Conservation (phyloP, 495 filamentous ascomycete species). For the Annulohypoxylon moriforme region DNA sequence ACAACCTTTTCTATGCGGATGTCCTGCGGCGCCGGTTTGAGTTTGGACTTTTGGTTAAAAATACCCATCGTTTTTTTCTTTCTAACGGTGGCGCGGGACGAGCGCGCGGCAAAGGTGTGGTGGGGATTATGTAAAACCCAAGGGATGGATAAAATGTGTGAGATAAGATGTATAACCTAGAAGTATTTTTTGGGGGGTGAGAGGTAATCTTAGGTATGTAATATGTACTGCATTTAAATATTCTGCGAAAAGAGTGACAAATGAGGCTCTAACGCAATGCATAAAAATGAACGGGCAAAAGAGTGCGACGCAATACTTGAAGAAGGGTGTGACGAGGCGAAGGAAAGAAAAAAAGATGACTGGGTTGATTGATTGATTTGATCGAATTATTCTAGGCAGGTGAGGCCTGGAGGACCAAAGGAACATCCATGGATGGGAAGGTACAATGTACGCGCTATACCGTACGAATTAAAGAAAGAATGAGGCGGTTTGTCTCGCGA, state of each 20-base stretch:
- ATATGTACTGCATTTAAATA: background rate
- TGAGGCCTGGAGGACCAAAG: conserved; percentile 10
- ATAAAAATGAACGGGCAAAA: conserved; percentile 35
- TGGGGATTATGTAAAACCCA: conserved; percentile 14
- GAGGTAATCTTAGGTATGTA: background rate
- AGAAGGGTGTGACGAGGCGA: conserved; percentile 25
- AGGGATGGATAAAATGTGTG: background rate
- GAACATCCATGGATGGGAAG: background rate
- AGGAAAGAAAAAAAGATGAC: conserved; percentile 14
- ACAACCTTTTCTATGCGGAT: conserved; percentile 53
- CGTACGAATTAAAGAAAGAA: conserved; percentile 17
- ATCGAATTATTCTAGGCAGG: conserved; percentile 18
- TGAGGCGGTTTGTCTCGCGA: conserved; percentile 25
- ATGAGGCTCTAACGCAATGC: conserved; percentile 26
- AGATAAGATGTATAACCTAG: background rate
- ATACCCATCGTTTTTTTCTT: conserved; percentile 42
- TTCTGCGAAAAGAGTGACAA: conserved; percentile 13
- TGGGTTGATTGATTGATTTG: conserved; percentile 25
- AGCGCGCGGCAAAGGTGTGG: conserved; percentile 6
- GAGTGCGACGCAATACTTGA: conserved; percentile 9
- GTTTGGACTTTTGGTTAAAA: conserved; percentile 47
- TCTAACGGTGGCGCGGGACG: conserved; percentile 15
- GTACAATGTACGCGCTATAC: background rate
- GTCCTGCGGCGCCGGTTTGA: conserved; percentile 47
- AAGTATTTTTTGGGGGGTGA: too few relatives aligned